phyloP scores from a whole-genome alignment of 805 yeast species.

The Kluyveromyces aestuarii region DNA sequence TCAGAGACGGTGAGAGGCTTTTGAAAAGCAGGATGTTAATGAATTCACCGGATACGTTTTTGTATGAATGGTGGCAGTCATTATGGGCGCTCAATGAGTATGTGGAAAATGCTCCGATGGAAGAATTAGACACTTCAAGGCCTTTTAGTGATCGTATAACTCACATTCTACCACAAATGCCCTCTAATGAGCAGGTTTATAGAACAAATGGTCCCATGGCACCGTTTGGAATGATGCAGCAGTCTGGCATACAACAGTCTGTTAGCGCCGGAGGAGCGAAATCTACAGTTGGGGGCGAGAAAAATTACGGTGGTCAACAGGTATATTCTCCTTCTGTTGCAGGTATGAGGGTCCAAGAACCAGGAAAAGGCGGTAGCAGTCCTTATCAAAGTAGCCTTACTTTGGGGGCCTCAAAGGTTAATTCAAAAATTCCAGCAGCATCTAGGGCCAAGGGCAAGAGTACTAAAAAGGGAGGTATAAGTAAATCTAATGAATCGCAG shows the following conservation, averaged over 20 bases:
- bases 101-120: conserved; percentile 29
- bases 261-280: neutral
- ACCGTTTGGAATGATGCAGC: neutral
- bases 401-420: neutral
- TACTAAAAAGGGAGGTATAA: neutral
- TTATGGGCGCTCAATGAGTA: conserved; percentile 41
- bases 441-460: neutral
- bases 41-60: conserved; percentile 37
- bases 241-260: neutral
- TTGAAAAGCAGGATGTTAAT: conserved; percentile 33
- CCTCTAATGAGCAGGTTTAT: neutral
- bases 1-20: conserved; percentile 12
- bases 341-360: neutral
- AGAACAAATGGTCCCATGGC: neutral
- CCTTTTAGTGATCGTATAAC: conserved; percentile 11
- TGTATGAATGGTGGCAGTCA: conserved; percentile 50
- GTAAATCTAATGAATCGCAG: neutral
- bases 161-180: conserved; percentile 14
- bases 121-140: conserved; percentile 13
- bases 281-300: neutral
- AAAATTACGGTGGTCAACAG: neutral
- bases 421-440: neutral
- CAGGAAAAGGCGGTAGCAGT: neutral
- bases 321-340: neutral
- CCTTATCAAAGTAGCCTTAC: neutral